Evolutionary conservation across 768 basidiomycete species (phyloP).

Genomic region (Termitomyces sp.): DNA sequence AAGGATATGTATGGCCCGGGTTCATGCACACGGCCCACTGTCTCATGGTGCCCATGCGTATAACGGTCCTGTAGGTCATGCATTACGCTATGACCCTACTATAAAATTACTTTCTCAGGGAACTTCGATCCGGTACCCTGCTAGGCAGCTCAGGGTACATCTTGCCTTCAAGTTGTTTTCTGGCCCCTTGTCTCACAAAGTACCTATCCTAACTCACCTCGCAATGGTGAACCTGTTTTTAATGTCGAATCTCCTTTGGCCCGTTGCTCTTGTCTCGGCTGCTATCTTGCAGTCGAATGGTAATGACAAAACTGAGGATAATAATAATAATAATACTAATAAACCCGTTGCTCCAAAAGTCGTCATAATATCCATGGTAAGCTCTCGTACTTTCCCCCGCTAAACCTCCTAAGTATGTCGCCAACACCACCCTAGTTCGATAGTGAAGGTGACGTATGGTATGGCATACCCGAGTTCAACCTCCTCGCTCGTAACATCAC

Average conservation of each 20-base stretch:
- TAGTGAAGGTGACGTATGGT: slow-evolving; percentile 12
- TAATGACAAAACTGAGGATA: not conserved
- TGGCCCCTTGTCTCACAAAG: not conserved
- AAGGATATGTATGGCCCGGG: no score
- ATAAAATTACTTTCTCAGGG: slow-evolving; percentile 5
- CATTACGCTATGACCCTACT: slow-evolving; percentile 9
- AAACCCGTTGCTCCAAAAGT: slow-evolving; percentile 6
- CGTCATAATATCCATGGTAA: slow-evolving; percentile 13
- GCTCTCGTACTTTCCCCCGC: not conserved
- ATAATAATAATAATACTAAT: not conserved
- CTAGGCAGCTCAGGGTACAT: slow-evolving; percentile 4
- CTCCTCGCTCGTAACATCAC: slow-evolving; percentile 11
- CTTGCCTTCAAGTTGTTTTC: not conserved
- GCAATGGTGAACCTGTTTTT: slow-evolving; percentile 9
- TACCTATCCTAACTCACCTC: not conserved
- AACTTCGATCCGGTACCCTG: not conserved
- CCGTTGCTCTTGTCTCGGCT: slow-evolving; percentile 4
- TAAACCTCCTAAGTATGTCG: not conserved
- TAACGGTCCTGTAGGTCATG: no score
- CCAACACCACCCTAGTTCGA: slow-evolving; percentile 3
- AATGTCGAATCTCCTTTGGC: slow-evolving; percentile 8
- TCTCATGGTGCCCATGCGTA: no score
- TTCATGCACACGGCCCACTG: no score
- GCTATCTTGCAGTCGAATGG: not conserved
- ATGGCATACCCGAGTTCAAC: slow-evolving; percentile 10